Percentiles rank a stretch among this genome's conserved stretches.
These are phyloP conservation scores for Apiotrichum domesticum DNA, from an alignment of 1,284 basidiomycete species.

Conservation along the genomic window DNA sequence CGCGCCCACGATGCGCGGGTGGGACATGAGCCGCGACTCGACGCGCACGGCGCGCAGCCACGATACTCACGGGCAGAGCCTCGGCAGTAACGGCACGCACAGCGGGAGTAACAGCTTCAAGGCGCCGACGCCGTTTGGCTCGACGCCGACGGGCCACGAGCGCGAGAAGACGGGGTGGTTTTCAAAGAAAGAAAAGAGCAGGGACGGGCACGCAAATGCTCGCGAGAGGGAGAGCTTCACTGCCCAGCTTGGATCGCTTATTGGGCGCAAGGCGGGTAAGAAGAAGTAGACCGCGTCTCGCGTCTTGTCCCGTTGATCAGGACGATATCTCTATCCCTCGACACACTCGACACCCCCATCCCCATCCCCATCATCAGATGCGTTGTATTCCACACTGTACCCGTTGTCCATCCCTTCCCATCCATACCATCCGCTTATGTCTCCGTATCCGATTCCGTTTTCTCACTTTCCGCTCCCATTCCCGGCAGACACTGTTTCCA, in stretches of 20 bases:
- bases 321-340: no score
- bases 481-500: background rate
- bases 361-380: no score
- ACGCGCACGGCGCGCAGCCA: background rate
- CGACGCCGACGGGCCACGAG: background rate
- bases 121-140: background rate
- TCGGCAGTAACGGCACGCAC: background rate
- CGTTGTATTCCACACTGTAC: no score
- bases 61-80: background rate
- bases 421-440: no score
- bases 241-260: constrained; percentile 3
- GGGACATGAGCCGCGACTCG: background rate
- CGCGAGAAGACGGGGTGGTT: background rate
- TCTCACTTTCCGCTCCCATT: no score
- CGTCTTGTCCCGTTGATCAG: no score
- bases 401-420: no score
- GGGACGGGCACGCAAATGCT: constrained; percentile 3
- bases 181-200: background rate
- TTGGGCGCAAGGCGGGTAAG: constrained; percentile 9
- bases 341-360: no score
- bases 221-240: constrained; percentile 7
- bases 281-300: background rate
- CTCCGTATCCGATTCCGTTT: no score
- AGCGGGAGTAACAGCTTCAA: background rate
- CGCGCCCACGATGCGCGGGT: background rate